A percentile compares a stretch with the other conserved stretches of the same genome.
Conservation (phyloP, 306 rosid species). For the Potentilla sterilis region DNA sequence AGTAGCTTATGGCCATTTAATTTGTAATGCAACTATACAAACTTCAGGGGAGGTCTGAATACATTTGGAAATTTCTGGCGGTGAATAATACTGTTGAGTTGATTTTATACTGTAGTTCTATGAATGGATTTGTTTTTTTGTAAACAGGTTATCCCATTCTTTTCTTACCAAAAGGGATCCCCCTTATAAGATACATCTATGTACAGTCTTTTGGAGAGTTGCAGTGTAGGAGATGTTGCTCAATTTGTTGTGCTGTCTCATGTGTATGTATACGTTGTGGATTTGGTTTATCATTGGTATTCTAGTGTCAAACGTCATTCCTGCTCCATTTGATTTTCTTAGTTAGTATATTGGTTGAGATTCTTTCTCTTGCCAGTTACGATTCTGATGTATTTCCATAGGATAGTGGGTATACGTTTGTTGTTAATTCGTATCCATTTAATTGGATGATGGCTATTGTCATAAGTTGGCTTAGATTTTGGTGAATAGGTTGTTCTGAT, state of each 20-base stretch:
- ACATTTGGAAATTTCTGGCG: background rate
- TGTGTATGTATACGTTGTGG: background rate
- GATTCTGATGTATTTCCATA: background rate
- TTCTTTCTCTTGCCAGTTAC: background rate
- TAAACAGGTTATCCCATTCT: background rate
- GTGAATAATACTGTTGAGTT: background rate
- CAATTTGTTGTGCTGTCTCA: background rate
- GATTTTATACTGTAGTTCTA: background rate
- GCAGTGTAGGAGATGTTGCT: background rate
- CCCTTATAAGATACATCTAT: background rate
- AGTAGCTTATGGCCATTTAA: background rate
- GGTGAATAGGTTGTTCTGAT: background rate
- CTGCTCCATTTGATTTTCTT: conserved; percentile 4
- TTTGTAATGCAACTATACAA: background rate
- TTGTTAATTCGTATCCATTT: background rate
- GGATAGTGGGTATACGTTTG: background rate
- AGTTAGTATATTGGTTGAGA: background rate
- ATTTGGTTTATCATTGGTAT: background rate
- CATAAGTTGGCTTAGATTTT: background rate
- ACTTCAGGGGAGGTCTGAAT: background rate
- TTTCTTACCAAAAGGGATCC: background rate
- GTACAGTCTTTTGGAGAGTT: background rate
- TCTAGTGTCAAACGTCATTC: conserved; percentile 4
- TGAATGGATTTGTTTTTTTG: background rate
- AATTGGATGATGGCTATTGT: background rate